Conservation (phyloP, 257 asterid genomes). For the Ilex aquifolium region DNA sequence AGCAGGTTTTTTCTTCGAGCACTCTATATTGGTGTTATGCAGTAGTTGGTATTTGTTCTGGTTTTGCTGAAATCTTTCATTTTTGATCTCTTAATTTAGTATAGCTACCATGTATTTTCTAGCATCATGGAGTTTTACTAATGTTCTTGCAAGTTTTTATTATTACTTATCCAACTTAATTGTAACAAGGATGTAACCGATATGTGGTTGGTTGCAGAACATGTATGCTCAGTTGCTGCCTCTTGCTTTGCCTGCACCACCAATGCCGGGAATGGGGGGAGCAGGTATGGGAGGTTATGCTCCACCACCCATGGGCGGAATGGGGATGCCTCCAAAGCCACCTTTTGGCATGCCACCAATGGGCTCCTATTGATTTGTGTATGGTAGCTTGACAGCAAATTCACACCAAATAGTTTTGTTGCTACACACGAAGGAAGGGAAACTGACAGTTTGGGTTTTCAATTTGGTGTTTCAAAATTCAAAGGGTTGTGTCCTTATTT, state of each 20-base stretch:
- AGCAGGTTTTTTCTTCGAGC: slow-evolving; percentile 49
- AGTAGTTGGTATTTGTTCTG: too few species aligned
- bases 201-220: slow-evolving; percentile 51
- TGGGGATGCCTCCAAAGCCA: slow-evolving; percentile 96
- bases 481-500: slow-evolving; percentile 2
- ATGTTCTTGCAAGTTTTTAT: too few species aligned
- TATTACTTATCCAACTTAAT: too few species aligned
- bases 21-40: too few species aligned
- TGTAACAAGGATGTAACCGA: too few species aligned
- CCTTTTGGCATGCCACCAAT: slow-evolving; percentile 94
- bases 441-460: slow-evolving; percentile 7
- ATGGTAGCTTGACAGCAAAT: background rate
- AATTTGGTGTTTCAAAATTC: background rate
- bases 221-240: slow-evolving; percentile 97
- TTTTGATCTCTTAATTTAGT: background rate
- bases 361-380: slow-evolving; percentile 71
- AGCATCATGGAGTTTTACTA: too few species aligned
- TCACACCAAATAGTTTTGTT: background rate
- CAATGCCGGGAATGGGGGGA: slow-evolving; percentile 78
- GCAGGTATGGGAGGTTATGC: slow-evolving; percentile 58
- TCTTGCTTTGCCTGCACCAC: slow-evolving; percentile 99
- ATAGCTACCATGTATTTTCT: background rate
- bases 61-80: background rate
- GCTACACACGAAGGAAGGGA: slow-evolving; percentile 11
- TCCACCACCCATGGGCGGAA: slow-evolving; percentile 61